A percentile compares a stretch with the other conserved stretches of the same genome.
These are phyloP conservation scores for Heterobasidion parviporum DNA, from an alignment of 1,284 basidiomycete genomes.

Conservation along the genomic window DNA sequence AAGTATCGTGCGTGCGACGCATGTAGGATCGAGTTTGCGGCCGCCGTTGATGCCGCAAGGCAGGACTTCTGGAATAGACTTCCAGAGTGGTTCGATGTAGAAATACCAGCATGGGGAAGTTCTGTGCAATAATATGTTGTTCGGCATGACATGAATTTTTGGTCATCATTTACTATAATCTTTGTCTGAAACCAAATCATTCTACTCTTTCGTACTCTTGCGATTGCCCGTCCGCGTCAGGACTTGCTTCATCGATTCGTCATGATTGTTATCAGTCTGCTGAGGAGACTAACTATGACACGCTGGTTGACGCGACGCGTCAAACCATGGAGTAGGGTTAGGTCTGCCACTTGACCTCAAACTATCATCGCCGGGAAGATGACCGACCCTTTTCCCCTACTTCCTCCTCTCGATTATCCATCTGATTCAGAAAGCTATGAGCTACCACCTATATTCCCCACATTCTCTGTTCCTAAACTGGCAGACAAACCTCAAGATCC, in stretches of 20 bases:
- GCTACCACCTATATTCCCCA: conserved; percentile 15
- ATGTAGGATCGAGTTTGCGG: conserved; percentile 52
- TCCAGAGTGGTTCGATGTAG: conserved; percentile 58
- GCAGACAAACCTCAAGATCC: conserved; percentile 69
- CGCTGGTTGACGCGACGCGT: too few relatives aligned
- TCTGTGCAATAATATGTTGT: not conserved
- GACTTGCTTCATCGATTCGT: too few relatives aligned
- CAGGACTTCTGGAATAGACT: conserved; percentile 57
- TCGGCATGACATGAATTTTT: too few relatives aligned
- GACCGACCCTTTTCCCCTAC: not conserved
- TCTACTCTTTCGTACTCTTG: too few relatives aligned
- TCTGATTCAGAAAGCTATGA: not conserved
- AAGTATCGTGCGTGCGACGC: conserved; percentile 53
- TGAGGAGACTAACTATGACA: too few relatives aligned
- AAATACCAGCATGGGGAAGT: conserved; percentile 40
- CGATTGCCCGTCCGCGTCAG: too few relatives aligned
- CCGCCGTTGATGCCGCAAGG: conserved; percentile 45
- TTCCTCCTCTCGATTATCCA: not conserved
- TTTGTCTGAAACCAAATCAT: too few relatives aligned
- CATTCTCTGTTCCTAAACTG: conserved; percentile 52
- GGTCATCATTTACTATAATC: too few relatives aligned
- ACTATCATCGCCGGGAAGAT: not conserved
- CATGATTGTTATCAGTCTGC: too few relatives aligned
- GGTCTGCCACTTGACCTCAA: not conserved
- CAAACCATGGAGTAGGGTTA: too few relatives aligned